These are phyloP conservation scores for Pluteus cervinus DNA, from an alignment of 768 basidiomycete species.

Conservation along the genomic window DNA sequence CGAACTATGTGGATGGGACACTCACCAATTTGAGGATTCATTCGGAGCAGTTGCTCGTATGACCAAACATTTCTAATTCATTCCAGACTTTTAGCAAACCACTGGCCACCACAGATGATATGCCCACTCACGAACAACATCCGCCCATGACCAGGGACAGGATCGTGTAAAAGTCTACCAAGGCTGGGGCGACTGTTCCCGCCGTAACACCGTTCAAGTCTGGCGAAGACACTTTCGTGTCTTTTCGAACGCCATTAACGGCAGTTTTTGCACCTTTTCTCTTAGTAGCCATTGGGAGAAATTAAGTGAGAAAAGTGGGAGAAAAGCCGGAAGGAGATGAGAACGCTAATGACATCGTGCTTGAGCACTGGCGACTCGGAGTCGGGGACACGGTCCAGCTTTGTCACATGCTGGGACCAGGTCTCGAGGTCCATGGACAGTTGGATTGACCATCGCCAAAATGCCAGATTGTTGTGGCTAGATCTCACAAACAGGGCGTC, in stretches of 20 bases:
- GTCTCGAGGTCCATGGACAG: no score
- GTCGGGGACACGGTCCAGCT: no score
- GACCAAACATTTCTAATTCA: slow-evolving; percentile 64
- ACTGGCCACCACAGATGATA: neutral
- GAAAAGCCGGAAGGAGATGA: no score
- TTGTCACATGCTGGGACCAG: no score
- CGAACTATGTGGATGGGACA: slow-evolving; percentile 6
- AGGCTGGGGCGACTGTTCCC: slow-evolving; percentile 25
- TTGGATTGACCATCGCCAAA: no score
- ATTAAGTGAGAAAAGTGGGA: slow-evolving; percentile 3
- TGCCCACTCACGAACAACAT: slow-evolving; percentile 66
- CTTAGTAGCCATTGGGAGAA: slow-evolving; percentile 13
- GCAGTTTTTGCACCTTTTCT: slow-evolving; percentile 11
- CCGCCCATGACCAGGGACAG: slow-evolving; percentile 71
- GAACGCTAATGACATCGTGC: no score
- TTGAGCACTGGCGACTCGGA: no score
- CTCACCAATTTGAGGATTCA: slow-evolving; percentile 65
- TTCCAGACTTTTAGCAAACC: slow-evolving; percentile 1
- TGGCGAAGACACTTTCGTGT: no score
- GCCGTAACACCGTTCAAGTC: no score
- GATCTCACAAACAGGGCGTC: no score
- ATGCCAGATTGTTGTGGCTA: no score
- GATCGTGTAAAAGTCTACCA: slow-evolving; percentile 35
- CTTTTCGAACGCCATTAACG: no score
- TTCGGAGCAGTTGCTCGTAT: slow-evolving; percentile 66